Conservation (phyloP, 1,284 basidiomycete genomes). For the Meripilus lineatus region DNA sequence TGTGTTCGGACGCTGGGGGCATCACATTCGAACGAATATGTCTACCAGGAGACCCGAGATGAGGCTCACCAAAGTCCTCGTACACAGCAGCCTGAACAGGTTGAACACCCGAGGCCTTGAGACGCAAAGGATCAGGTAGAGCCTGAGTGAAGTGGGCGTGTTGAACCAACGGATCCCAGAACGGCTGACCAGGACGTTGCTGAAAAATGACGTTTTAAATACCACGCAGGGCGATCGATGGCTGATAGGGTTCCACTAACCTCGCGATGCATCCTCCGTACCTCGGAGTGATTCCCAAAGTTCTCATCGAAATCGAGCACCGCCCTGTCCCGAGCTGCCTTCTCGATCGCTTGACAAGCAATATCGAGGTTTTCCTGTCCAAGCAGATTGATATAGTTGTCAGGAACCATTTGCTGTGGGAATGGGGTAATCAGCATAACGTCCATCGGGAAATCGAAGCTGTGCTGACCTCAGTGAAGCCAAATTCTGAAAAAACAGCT, state of each 20-base stretch:
- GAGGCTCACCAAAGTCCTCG: slow-evolving; percentile 81
- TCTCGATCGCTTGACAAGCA: slow-evolving; percentile 94
- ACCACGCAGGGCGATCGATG: not conserved
- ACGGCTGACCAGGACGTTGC: slow-evolving; percentile 68
- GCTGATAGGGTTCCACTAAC: slow-evolving; percentile 40
- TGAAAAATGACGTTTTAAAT: too few relatives aligned
- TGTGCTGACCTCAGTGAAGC: slow-evolving; percentile 72
- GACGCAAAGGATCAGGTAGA: slow-evolving; percentile 87
- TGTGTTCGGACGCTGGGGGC: slow-evolving; percentile 42
- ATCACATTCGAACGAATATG: not conserved
- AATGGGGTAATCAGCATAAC: not conserved
- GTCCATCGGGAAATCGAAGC: slow-evolving; percentile 3
- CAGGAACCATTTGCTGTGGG: slow-evolving; percentile 52
- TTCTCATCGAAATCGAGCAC: slow-evolving; percentile 94
- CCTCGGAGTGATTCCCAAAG: slow-evolving; percentile 79
- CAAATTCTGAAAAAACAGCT: slow-evolving; percentile 75
- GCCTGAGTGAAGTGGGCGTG: slow-evolving; percentile 73
- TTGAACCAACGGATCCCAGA: slow-evolving; percentile 81
- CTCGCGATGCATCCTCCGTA: slow-evolving; percentile 85
- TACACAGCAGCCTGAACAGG: slow-evolving; percentile 87
- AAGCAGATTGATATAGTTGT: slow-evolving; percentile 73
- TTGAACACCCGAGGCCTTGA: slow-evolving; percentile 82
- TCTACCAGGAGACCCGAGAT: not conserved
- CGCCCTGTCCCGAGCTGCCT: slow-evolving; percentile 96
- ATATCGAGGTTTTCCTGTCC: slow-evolving; percentile 94